Percentiles rank a stretch among this genome's conserved stretches.
Evolutionary conservation across 495 filamentous ascomycete genomes (phyloP).

Genomic region (Bathelium albidoporum): DNA sequence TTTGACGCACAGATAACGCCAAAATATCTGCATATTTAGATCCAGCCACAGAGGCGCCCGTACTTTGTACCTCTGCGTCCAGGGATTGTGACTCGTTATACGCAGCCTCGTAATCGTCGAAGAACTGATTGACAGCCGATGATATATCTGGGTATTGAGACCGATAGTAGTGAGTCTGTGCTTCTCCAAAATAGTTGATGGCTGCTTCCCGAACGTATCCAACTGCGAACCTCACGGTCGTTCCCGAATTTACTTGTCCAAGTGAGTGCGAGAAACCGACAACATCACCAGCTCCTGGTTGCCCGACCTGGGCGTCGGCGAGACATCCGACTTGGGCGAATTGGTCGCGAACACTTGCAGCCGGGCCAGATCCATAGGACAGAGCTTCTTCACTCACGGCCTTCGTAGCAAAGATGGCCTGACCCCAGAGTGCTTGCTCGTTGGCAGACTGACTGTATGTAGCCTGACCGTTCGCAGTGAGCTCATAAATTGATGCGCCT

Average conservation of each 20-base stretch:
- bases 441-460: not conserved
- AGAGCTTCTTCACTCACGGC: not conserved
- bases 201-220: constrained; percentile 44
- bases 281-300: constrained; percentile 33
- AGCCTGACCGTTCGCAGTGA: not conserved
- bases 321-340: constrained; percentile 38
- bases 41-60: constrained; percentile 40
- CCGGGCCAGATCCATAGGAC: constrained; percentile 38
- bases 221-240: constrained; percentile 37
- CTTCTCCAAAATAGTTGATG: constrained; percentile 43
- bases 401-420: not conserved
- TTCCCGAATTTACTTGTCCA: constrained; percentile 38
- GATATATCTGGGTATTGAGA: constrained; percentile 7
- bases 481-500: not conserved
- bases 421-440: not conserved
- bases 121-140: constrained; percentile 6
- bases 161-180: constrained; percentile 49
- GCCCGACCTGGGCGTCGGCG: constrained; percentile 23
- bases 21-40: constrained; percentile 26
- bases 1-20: constrained; percentile 27
- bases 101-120: constrained; percentile 35
- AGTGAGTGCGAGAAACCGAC: constrained; percentile 40
- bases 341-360: constrained; percentile 37
- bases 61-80: constrained; percentile 38
- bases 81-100: constrained; percentile 31